phyloP scores from a whole-genome alignment of 2,329 filamentous ascomycete genomes.

The Penicillium brasilianum region DNA sequence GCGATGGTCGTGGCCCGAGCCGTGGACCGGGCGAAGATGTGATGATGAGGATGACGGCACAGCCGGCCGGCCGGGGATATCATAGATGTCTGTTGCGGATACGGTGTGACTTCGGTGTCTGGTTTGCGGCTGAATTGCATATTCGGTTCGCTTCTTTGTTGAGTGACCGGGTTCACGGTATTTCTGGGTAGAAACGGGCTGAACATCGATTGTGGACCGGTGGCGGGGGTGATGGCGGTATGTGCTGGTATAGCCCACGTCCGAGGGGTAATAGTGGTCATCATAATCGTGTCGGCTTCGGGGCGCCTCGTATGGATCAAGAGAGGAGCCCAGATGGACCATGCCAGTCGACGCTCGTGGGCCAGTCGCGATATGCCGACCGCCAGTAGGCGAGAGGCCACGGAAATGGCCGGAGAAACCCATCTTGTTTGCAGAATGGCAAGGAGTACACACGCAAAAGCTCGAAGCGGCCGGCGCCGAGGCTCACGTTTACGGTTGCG shows the following conservation, averaged over 20 bases:
- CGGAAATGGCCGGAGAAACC: conserved; percentile 40
- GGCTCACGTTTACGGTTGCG: neutral
- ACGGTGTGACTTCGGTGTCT: conserved; percentile 44
- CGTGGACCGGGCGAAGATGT: conserved; percentile 36
- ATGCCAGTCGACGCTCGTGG: conserved; percentile 50
- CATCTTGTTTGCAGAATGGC: conserved; percentile 29
- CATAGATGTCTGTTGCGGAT: conserved; percentile 35
- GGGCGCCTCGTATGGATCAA: conserved; percentile 41
- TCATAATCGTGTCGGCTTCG: conserved; percentile 37
- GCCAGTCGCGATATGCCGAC: conserved; percentile 38
- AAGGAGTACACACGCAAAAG: conserved; percentile 1
- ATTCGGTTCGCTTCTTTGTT: conserved; percentile 44
- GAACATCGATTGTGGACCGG: conserved; percentile 39
- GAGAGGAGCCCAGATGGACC: conserved; percentile 41
- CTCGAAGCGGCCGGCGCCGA: conserved; percentile 1
- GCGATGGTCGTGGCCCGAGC: conserved; percentile 35
- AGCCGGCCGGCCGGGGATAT: conserved; percentile 34
- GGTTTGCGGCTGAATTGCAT: conserved; percentile 40
- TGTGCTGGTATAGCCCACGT: conserved; percentile 34
- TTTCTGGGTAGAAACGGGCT: conserved; percentile 40
- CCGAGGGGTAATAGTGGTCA: conserved; percentile 37
- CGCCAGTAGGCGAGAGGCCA: conserved; percentile 41
- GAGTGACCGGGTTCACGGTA: conserved; percentile 39
- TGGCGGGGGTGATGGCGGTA: conserved; percentile 35
- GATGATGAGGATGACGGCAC: conserved; percentile 31